Conservation (phyloP, 2,329 filamentous ascomycete genomes). For the Phyllosticta paracitricarpa region DNA sequence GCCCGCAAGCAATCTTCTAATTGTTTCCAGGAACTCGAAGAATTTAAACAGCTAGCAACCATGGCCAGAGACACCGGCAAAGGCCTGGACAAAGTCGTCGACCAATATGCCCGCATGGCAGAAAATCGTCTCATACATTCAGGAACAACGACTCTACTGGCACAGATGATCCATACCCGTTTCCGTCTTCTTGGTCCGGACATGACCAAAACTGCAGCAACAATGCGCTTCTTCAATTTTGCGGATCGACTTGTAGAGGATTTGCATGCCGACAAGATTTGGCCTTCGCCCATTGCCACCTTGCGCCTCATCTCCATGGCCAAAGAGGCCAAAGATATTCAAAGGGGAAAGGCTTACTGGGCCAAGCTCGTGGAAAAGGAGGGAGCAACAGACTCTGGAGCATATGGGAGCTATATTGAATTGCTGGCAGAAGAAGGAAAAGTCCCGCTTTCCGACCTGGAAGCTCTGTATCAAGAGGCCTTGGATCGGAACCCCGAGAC, state of each 20-base stretch:
- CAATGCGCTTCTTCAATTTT: not conserved
- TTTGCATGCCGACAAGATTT: constrained; percentile 24
- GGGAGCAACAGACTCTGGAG: constrained; percentile 29
- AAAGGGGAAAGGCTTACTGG: constrained; percentile 36
- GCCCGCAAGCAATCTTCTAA: not conserved
- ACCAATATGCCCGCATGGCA: not conserved
- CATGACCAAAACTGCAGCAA: not conserved
- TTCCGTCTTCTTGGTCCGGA: not conserved
- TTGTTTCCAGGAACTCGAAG: not conserved
- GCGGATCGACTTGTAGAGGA: constrained; percentile 18
- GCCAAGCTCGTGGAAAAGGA: constrained; percentile 36
- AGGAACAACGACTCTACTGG: not conserved
- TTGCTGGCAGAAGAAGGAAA: constrained; percentile 33
- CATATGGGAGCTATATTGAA: constrained; percentile 43
- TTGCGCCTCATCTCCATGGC: constrained; percentile 39
- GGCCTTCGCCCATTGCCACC: constrained; percentile 29
- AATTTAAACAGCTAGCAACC: not conserved
- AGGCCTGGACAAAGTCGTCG: not conserved
- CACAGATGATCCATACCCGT: not conserved
- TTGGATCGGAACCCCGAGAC: constrained; percentile 38
- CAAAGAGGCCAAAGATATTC: constrained; percentile 34
- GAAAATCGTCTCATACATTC: not conserved
- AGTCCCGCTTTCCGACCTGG: constrained; percentile 31
- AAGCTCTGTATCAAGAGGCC: constrained; percentile 35
- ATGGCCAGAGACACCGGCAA: not conserved